Percentiles rank a stretch among this genome's conserved stretches.
phyloP scores from a whole-genome alignment of 805 yeast genomes.

The Cyberlindnera mrakii region DNA sequence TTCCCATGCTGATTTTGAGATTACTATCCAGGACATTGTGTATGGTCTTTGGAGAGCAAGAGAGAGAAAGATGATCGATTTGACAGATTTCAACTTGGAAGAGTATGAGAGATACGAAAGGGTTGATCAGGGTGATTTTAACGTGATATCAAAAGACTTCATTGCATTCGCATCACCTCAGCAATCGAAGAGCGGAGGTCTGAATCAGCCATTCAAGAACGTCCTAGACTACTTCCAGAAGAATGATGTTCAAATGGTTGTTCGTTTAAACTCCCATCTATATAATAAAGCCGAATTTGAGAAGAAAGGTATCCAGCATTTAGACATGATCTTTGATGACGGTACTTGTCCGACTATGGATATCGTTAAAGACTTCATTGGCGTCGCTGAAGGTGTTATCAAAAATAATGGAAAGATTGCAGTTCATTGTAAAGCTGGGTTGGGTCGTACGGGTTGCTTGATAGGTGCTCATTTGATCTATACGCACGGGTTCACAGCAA shows the following conservation, averaged over 20 bases:
- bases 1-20: conserved; percentile 88
- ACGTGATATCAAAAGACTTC: conserved; percentile 85
- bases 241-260: conserved; percentile 80
- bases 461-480: conserved; percentile 96
- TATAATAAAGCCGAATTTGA: conserved; percentile 84
- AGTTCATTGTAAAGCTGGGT: conserved; percentile 98
- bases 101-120: conserved; percentile 92
- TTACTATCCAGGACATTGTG: conserved; percentile 90
- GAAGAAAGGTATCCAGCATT: conserved; percentile 75
- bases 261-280: conserved; percentile 84
- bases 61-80: conserved; percentile 81
- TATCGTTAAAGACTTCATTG: conserved; percentile 85
- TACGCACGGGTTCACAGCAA: conserved; percentile 95
- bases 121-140: conserved; percentile 96
- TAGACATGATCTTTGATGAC: conserved; percentile 95
- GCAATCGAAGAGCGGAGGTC: conserved; percentile 41
- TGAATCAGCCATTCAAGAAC: conserved; percentile 73
- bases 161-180: conserved; percentile 98
- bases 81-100: conserved; percentile 82
- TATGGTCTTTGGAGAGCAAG: conserved; percentile 98
- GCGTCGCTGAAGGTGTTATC: conserved; percentile 89
- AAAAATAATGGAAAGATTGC: conserved; percentile 88
- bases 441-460: conserved; percentile 96
- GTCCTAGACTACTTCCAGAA: conserved; percentile 72
- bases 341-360: conserved; percentile 97